These are phyloP conservation scores for Coemansia sp. DNA, from an alignment of 371 early-diverging fungal genomes.

Conservation along the genomic window DNA sequence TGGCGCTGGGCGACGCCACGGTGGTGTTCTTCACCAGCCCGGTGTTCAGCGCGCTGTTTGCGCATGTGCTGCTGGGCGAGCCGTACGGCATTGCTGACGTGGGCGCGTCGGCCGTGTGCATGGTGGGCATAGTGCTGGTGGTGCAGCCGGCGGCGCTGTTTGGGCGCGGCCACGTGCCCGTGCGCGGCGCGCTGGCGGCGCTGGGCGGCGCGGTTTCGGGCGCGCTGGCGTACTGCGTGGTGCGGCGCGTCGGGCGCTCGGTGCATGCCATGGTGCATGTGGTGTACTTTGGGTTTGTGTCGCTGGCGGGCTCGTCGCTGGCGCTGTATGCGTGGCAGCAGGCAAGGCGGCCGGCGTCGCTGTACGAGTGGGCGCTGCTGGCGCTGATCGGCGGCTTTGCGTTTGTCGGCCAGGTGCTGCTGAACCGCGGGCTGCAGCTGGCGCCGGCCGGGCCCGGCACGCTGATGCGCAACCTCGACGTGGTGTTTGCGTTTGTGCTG, in stretches of 20 bases:
- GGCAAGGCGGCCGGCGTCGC: constrained; percentile 41
- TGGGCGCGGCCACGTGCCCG: not conserved
- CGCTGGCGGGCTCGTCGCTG: constrained; percentile 49
- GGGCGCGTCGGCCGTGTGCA: constrained; percentile 56
- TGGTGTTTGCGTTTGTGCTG: constrained; percentile 76
- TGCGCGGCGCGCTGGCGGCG: constrained; percentile 50
- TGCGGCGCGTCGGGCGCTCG: constrained; percentile 67
- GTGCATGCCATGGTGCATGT: constrained; percentile 74
- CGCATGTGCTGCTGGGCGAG: constrained; percentile 64
- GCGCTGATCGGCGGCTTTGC: constrained; percentile 61
- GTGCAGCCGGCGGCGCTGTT: constrained; percentile 68
- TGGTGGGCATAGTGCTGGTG: constrained; percentile 67
- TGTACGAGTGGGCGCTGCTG: constrained; percentile 50
- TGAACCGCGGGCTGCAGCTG: constrained; percentile 74
- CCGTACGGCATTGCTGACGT: constrained; percentile 64
- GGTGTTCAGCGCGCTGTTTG: constrained; percentile 71
- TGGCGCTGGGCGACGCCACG: constrained; percentile 75
- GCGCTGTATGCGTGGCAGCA: constrained; percentile 24
- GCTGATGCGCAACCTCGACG: constrained; percentile 78
- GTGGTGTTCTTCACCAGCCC: constrained; percentile 79
- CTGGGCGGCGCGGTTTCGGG: constrained; percentile 64
- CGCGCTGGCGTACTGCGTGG: constrained; percentile 68
- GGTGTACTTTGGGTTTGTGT: constrained; percentile 68
- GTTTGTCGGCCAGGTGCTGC: constrained; percentile 72
- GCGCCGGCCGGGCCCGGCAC: constrained; percentile 76